Evolutionary conservation across 2,329 filamentous ascomycete species (phyloP), one percentile per base, ranked within the genome.

Genomic region (Fusarium fujikuroi): DNA sequence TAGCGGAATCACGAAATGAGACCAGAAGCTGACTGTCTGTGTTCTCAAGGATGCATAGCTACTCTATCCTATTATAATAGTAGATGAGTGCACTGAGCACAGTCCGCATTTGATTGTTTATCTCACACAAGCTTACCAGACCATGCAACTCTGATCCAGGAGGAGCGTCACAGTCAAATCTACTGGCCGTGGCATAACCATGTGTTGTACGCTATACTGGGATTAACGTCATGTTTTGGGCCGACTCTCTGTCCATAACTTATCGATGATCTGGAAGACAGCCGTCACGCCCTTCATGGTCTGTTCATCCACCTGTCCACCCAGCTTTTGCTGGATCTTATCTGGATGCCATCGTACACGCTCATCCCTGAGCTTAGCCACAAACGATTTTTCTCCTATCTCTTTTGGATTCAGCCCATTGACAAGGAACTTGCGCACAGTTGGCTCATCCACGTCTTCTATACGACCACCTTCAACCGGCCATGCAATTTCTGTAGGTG

Each of bases 261-360:
- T 86, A 84, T 99, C 96, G 52, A 98, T 88, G 36, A 95, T 91
- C 83, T 98, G 95, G 78, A 98, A 99, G 15, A 97, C 92, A 11
- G 93, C 92, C 16, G 95, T 99, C 46, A 98, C 93, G 60, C 91
- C 88, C 79, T 90, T 90, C 87, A 97, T 91, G 7, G 93, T 90
- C 7, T 87, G 87, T 30, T 90, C 87, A 53, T 95, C 92, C 54
- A 97, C 90, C 66, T 89, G 84, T 0, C 89, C 90, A 7, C 94
- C 93, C 68, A 97, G 91, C 60, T 91, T 90, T 83, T 98, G 96
- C 85, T 98, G 94, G 63, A 98, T 93, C 86, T 98, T 99, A 83
- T 99, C 96, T 8, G 96, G 96, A 84, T 99, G 96, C 96, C 96
- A 99, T 21, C 95, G 88, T 23, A 98, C 91, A 58, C 96, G 90